Evolutionary conservation across 441 rosid genomes (phyloP).

Genomic region (Erodium trifolium): DNA sequence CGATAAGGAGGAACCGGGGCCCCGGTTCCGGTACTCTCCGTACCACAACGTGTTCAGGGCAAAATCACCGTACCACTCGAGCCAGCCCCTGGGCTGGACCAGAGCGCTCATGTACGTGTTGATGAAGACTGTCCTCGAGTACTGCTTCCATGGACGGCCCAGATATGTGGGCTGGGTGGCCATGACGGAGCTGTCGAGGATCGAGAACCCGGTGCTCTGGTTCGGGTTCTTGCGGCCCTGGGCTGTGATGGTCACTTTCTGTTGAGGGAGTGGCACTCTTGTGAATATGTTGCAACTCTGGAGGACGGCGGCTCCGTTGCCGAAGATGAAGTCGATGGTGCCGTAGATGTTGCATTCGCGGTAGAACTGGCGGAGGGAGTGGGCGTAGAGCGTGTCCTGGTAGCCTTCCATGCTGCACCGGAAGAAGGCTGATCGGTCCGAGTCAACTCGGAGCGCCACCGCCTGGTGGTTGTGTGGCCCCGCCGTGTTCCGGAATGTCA

Average conservation of each 20-base stretch:
- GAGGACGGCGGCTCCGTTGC: constrained; percentile 35
- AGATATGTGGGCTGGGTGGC: constrained; percentile 38
- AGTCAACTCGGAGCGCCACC: constrained; percentile 42
- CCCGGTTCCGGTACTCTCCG: constrained; percentile 47
- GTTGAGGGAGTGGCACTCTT: constrained; percentile 35
- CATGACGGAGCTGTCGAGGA: constrained; percentile 32
- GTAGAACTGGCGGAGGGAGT: constrained; percentile 20
- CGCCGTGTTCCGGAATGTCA: constrained; percentile 43
- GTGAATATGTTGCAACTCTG: constrained; percentile 48
- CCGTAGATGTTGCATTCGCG: constrained; percentile 45
- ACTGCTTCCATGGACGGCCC: constrained; percentile 50
- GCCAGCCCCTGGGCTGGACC: constrained; percentile 43
- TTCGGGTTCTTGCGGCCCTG: constrained; percentile 46
- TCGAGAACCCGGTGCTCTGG: constrained; percentile 42
- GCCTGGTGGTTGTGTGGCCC: constrained; percentile 49
- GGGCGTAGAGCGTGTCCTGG: constrained; percentile 43
- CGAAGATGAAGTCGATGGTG: constrained; percentile 25
- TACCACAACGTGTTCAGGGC: constrained; percentile 40
- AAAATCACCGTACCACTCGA: constrained; percentile 39
- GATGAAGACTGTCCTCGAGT: constrained; percentile 39
- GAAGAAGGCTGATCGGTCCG: constrained; percentile 47
- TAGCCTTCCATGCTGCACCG: constrained; percentile 42
- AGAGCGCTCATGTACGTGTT: constrained; percentile 32
- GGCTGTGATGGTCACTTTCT: constrained; percentile 37
- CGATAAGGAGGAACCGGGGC: constrained; percentile 32